A percentile compares a stretch with the other conserved stretches of the same genome.
Conservation (phyloP, 2,329 filamentous ascomycete genomes). For the Periconia sp. region DNA sequence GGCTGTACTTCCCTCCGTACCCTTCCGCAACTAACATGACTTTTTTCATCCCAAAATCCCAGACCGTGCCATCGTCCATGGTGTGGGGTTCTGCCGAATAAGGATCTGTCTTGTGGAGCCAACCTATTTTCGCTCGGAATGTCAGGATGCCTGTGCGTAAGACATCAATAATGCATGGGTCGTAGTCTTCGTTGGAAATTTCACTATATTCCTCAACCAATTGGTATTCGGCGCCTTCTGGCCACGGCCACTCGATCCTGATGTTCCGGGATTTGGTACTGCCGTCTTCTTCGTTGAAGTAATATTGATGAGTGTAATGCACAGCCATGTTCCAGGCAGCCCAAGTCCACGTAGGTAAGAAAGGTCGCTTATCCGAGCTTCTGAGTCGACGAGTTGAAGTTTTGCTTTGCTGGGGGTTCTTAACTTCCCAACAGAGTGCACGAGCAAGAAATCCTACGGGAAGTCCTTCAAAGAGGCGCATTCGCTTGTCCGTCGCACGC, state of each 20-base stretch:
- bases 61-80: background rate
- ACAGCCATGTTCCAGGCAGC: conserved; percentile 1
- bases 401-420: background rate
- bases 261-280: no score
- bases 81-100: background rate
- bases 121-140: background rate
- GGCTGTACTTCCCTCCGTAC: background rate
- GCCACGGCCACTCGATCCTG: background rate
- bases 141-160: background rate
- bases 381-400: background rate
- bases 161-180: background rate
- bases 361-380: background rate
- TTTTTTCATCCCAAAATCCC: background rate
- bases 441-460: background rate
- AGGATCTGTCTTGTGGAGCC: background rate
- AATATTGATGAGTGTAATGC: background rate
- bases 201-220: background rate
- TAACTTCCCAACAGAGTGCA: background rate
- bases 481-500: background rate
- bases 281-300: background rate
- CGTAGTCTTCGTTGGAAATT: background rate
- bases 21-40: background rate
- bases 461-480: background rate
- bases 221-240: background rate
- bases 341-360: background rate